A percentile compares a stretch with the other conserved stretches of the same genome.
These are phyloP conservation scores for Silene conica DNA, from an alignment of 148 eudicot genomes.

Conservation along the genomic window DNA sequence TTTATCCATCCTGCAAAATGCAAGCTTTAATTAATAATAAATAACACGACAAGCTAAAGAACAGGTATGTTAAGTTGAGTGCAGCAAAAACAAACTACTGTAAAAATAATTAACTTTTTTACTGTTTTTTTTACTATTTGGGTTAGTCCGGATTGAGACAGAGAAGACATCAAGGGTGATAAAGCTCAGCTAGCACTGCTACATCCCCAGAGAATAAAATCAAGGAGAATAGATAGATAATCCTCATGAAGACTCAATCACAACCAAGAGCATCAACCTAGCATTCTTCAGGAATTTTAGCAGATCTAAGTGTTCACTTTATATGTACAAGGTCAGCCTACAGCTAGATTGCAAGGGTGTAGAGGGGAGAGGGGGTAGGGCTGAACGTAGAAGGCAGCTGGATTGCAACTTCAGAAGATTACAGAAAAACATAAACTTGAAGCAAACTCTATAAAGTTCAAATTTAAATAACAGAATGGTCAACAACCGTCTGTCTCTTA, in stretches of 20 bases:
- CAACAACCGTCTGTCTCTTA: not conserved
- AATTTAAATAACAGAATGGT: not conserved
- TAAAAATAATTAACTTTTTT: too few species aligned
- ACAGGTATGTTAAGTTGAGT: too few species aligned
- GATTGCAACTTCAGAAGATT: not conserved
- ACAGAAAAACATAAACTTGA: not conserved
- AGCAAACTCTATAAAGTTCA: not conserved
- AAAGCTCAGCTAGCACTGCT: not conserved
- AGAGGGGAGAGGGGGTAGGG: not conserved
- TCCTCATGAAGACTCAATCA: too few species aligned
- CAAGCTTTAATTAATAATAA: not conserved
- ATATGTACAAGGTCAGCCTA: not conserved
- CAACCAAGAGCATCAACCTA: not conserved
- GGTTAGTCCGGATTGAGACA: not conserved
- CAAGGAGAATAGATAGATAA: too few species aligned
- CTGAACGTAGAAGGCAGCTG: not conserved
- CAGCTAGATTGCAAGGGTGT: not conserved
- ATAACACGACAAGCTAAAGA: too few species aligned
- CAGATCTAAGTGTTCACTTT: not conserved
- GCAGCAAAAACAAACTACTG: not conserved
- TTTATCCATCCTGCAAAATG: slow-evolving; percentile 61
- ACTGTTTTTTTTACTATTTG: not conserved
- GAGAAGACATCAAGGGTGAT: not conserved
- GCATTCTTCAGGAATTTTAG: not conserved
- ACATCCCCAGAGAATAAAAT: not conserved